Evolutionary conservation across 306 rosid species (phyloP).

Genomic region (Gynostemma pentaphyllum): DNA sequence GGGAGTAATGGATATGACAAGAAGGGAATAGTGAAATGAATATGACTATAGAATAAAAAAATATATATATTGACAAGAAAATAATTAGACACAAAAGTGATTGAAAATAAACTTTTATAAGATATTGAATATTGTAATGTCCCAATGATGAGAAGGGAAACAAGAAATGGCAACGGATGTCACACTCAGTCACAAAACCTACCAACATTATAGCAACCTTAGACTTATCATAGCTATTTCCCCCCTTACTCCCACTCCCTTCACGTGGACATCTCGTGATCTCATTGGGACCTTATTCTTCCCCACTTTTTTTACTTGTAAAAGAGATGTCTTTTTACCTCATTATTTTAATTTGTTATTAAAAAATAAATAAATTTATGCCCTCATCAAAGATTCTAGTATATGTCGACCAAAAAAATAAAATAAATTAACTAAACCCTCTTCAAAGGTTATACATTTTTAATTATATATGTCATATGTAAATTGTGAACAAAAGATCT

Average conservation of each 20-base stretch:
- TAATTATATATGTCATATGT: too few species aligned
- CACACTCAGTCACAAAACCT: background rate
- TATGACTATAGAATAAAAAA: too few species aligned
- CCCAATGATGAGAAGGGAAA: background rate
- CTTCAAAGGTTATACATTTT: too few species aligned
- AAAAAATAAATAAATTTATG: slow-evolving; percentile 7
- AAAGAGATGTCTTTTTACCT: background rate
- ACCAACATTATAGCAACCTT: slow-evolving; percentile 7
- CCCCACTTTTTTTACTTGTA: slow-evolving; percentile 8
- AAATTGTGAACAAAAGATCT: too few species aligned
- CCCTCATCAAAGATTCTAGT: background rate
- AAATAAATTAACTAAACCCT: too few species aligned
- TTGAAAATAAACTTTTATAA: background rate
- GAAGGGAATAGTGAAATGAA: background rate
- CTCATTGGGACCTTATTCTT: slow-evolving; percentile 14
- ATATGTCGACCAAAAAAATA: too few species aligned
- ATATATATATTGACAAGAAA: background rate
- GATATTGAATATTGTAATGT: background rate
- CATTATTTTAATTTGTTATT: background rate
- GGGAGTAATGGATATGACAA: background rate
- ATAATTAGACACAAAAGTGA: background rate
- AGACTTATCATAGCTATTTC: background rate
- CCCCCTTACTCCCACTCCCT: slow-evolving; percentile 28
- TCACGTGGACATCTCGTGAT: slow-evolving; percentile 93
- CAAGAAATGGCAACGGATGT: background rate